These are phyloP conservation scores for Vigna trinervia DNA, from an alignment of 306 rosid species.

Conservation along the genomic window DNA sequence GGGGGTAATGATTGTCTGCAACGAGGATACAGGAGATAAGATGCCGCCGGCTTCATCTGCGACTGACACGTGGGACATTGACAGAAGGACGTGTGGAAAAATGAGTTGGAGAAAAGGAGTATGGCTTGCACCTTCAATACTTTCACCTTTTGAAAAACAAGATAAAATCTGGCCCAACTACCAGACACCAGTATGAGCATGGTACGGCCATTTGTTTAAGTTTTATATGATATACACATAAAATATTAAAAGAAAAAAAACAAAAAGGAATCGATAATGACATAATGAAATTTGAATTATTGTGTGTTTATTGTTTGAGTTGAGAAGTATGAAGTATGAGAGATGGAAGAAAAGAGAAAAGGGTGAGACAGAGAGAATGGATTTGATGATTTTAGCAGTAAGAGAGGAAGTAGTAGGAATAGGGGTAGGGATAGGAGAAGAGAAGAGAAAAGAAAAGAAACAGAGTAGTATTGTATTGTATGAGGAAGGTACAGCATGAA, in stretches of 20 bases:
- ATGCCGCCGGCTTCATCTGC: conserved; percentile 15
- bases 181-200: neutral
- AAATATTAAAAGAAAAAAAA: conserved; percentile 12
- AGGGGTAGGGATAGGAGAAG: no score
- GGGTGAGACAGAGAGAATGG: conserved; percentile 6
- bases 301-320: no score
- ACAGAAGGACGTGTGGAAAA: conserved; percentile 19
- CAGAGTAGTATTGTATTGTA: neutral
- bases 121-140: conserved; percentile 1
- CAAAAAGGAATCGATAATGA: neutral
- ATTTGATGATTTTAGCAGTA: neutral
- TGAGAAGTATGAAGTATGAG: no score
- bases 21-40: conserved; percentile 40
- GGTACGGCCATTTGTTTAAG: neutral
- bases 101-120: neutral
- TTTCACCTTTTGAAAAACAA: neutral
- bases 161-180: neutral
- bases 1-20: conserved; percentile 40
- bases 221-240: neutral
- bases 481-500: conserved; percentile 23
- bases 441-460: no score
- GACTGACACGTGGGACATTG: conserved; percentile 39
- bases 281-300: neutral
- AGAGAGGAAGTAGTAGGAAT: neutral
- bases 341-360: neutral